A percentile compares a stretch with the other conserved stretches of the same genome.
Evolutionary conservation across 2,329 filamentous ascomycete genomes (phyloP).

Genomic region (Exophiala oligosperma): DNA sequence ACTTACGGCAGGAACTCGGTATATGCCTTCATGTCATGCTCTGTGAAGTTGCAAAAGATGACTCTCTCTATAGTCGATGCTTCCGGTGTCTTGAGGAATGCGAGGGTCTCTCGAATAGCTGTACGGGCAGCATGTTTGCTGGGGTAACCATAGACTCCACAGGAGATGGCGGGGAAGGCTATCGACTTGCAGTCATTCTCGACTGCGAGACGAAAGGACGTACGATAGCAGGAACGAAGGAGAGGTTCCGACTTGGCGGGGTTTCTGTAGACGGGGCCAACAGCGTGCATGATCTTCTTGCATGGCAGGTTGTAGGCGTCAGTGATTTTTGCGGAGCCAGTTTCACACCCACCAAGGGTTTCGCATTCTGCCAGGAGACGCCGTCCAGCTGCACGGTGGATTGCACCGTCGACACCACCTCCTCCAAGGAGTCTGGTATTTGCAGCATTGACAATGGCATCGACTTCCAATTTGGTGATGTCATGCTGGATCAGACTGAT

Average conservation of each 20-base stretch:
- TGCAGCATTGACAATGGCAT: conserved; percentile 91
- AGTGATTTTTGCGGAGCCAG: conserved; percentile 82
- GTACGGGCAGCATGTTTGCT: conserved; percentile 69
- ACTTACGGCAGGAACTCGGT: conserved; percentile 66
- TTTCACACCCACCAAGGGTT: conserved; percentile 70
- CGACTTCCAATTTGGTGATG: conserved; percentile 76
- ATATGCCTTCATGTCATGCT: conserved; percentile 76
- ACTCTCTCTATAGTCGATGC: conserved; percentile 64
- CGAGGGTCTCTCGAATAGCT: conserved; percentile 63
- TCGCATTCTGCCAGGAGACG: conserved; percentile 69
- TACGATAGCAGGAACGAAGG: conserved; percentile 67
- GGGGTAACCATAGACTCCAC: conserved; percentile 88
- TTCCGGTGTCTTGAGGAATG: conserved; percentile 50
- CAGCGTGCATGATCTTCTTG: conserved; percentile 81
- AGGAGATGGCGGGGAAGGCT: conserved; percentile 83
- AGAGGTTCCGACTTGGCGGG: conserved; percentile 39
- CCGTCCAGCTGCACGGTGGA: conserved; percentile 78
- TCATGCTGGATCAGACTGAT: conserved; percentile 72
- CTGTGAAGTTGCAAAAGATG: conserved; percentile 80
- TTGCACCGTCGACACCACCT: conserved; percentile 87
- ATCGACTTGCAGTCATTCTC: conserved; percentile 66
- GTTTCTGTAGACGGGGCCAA: conserved; percentile 74
- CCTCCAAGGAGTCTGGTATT: conserved; percentile 78
- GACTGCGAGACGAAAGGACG: conserved; percentile 70
- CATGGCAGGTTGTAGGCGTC: conserved; percentile 73